These are phyloP conservation scores for Cadophora malorum DNA, from an alignment of 2,329 filamentous ascomycete genomes.

Conservation along the genomic window DNA sequence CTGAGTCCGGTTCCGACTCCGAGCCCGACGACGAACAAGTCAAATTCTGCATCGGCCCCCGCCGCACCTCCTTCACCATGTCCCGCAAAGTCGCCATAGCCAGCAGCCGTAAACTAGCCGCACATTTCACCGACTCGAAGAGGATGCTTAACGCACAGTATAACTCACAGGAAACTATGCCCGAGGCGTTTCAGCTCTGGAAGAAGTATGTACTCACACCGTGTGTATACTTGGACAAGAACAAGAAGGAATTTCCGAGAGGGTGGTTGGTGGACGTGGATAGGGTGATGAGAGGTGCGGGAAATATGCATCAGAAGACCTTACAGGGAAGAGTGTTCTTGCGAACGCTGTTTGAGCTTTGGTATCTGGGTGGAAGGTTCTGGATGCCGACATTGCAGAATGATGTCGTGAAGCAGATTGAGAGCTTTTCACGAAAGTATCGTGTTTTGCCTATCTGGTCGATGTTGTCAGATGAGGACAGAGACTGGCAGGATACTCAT, in stretches of 20 bases:
- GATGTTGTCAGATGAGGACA: neutral
- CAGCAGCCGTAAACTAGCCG: neutral
- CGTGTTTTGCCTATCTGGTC: neutral
- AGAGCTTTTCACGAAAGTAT: neutral
- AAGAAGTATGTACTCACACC: neutral
- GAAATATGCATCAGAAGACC: neutral
- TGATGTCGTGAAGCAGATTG: neutral
- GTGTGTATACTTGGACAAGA: neutral
- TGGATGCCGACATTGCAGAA: neutral
- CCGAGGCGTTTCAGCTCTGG: neutral
- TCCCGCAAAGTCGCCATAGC: too few relatives aligned
- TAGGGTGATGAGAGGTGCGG: neutral
- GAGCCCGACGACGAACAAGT: too few relatives aligned
- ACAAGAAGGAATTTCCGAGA: neutral
- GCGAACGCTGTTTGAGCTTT: neutral
- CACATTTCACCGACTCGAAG: neutral
- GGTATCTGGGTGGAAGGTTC: neutral
- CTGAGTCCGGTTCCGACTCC: too few relatives aligned
- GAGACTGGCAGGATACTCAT: too few relatives aligned
- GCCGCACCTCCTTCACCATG: too few relatives aligned
- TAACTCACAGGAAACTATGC: neutral
- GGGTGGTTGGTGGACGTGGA: neutral
- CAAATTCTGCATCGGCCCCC: too few relatives aligned
- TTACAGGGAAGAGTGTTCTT: neutral
- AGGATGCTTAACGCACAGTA: neutral